Conservation (phyloP, 1,139 yeast genomes). For the Candida pseudocylindracea region DNA sequence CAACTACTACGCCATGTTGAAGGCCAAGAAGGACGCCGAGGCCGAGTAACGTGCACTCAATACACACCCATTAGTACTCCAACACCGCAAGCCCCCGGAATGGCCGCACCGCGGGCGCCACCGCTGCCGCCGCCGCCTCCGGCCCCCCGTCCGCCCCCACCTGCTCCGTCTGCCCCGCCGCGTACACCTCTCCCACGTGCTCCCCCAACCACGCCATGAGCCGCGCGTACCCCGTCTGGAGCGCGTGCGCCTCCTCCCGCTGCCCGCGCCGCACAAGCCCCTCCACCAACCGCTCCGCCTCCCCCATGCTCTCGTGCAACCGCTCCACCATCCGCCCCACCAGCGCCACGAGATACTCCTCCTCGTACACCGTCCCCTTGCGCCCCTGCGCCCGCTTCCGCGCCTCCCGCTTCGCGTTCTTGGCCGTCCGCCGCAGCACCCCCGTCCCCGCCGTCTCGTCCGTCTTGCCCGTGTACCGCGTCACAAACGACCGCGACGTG, state of each 20-base stretch:
- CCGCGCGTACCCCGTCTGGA: slow-evolving; percentile 48
- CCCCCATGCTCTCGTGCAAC: slow-evolving; percentile 49
- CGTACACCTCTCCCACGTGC: slow-evolving; percentile 52
- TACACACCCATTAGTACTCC: too few species aligned
- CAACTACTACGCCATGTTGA: slow-evolving; percentile 57
- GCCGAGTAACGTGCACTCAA: slow-evolving; percentile 5
- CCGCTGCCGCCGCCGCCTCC: too few species aligned
- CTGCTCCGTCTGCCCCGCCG: slow-evolving; percentile 2
- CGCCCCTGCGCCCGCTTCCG: slow-evolving; percentile 92
- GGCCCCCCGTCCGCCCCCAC: too few species aligned
- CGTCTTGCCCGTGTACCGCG: slow-evolving; percentile 91
- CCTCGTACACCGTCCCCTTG: slow-evolving; percentile 93
- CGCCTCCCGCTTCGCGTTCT: slow-evolving; percentile 85
- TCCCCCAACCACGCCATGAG: slow-evolving; percentile 30
- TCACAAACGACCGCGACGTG: slow-evolving; percentile 79
- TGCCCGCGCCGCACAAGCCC: slow-evolving; percentile 52
- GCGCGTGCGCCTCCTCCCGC: slow-evolving; percentile 64
- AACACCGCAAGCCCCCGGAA: too few species aligned
- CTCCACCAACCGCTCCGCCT: slow-evolving; percentile 51
- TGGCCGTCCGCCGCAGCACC: slow-evolving; percentile 77
- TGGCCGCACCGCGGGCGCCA: too few species aligned
- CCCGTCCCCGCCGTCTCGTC: slow-evolving; percentile 93
- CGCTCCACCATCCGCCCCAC: slow-evolving; percentile 78
- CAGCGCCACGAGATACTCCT: slow-evolving; percentile 77
- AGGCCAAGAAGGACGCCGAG: slow-evolving; percentile 53